phyloP scores from a whole-genome alignment of 208 protist species.

The Lotmaria passim region DNA sequence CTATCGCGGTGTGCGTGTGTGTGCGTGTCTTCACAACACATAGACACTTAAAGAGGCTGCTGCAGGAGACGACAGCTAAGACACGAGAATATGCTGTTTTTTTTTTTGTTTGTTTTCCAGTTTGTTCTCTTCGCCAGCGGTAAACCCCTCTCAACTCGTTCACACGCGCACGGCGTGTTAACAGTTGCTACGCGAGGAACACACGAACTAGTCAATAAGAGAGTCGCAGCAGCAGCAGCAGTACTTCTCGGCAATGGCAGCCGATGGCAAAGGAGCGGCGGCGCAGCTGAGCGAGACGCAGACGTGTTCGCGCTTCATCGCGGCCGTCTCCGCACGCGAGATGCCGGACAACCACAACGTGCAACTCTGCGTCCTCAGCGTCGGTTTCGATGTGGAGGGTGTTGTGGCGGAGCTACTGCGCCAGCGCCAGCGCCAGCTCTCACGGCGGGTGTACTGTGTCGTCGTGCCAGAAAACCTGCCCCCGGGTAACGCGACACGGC shows the following conservation, averaged over 20 bases:
- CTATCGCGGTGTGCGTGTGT: too few species aligned
- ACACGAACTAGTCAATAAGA: too few species aligned
- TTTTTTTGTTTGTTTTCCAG: too few species aligned
- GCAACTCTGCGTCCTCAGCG: conserved; percentile 72
- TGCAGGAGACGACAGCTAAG: too few species aligned
- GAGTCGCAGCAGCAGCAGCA: too few species aligned
- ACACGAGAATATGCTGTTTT: too few species aligned
- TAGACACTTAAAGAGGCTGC: too few species aligned
- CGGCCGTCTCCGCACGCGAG: conserved; percentile 36
- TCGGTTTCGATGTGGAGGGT: conserved; percentile 64
- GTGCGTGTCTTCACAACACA: too few species aligned
- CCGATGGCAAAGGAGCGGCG: not conserved
- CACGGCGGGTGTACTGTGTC: conserved; percentile 61
- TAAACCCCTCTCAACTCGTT: too few species aligned
- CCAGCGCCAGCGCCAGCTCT: conserved; percentile 6
- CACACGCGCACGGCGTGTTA: too few species aligned
- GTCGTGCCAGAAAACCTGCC: conserved; percentile 93
- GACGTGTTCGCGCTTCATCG: conserved; percentile 47
- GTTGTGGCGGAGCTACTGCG: conserved; percentile 48
- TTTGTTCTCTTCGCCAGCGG: too few species aligned
- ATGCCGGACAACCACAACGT: conserved; percentile 48
- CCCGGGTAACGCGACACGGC: conserved; percentile 89
- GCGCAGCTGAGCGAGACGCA: conserved; percentile 1
- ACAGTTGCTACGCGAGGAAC: too few species aligned
- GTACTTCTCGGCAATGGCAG: not conserved